These are phyloP conservation scores for Oryza meyeriana DNA, from an alignment of 176 grass and related monocot species.

Conservation along the genomic window DNA sequence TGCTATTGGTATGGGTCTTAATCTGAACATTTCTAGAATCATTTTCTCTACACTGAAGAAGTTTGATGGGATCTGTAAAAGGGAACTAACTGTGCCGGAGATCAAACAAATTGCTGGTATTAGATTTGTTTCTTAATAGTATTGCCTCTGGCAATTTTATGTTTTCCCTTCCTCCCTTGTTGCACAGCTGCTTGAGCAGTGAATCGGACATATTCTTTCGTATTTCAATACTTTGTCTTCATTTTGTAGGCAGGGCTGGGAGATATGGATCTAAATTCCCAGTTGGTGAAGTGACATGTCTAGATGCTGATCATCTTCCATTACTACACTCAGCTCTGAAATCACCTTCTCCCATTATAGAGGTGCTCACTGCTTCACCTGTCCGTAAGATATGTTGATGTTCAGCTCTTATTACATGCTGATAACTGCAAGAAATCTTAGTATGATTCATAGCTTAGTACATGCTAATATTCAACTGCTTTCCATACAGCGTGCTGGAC, in stretches of 20 bases:
- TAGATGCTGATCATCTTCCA: constrained; percentile 65
- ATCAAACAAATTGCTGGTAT: constrained; percentile 99
- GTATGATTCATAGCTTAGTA: constrained; percentile 4
- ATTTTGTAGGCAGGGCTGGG: constrained; percentile 81
- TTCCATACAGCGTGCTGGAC: constrained; percentile 70
- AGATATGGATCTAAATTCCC: constrained; percentile 99
- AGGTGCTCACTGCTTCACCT: constrained; percentile 56
- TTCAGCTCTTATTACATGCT: constrained; percentile 13
- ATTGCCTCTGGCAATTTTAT: constrained; percentile 7
- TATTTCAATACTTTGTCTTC: background rate
- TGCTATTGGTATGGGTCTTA: constrained; percentile 99
- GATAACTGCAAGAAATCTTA: constrained; percentile 24
- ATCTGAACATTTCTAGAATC: constrained; percentile 98
- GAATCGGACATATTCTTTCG: background rate
- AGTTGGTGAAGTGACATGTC: constrained; percentile 85
- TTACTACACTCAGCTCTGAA: constrained; percentile 80
- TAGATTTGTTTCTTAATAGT: constrained; percentile 31
- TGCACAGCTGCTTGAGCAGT: constrained; percentile 4
- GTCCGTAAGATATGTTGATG: constrained; percentile 13
- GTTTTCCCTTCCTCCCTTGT: background rate
- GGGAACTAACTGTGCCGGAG: constrained; percentile 73
- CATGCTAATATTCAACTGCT: constrained; percentile 21
- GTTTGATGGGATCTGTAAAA: constrained; percentile 63
- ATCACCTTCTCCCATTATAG: constrained; percentile 78
- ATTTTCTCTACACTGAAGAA: constrained; percentile 93